phyloP scores from a whole-genome alignment of 2,329 filamentous ascomycete genomes.

The Claviceps quebecensis region DNA sequence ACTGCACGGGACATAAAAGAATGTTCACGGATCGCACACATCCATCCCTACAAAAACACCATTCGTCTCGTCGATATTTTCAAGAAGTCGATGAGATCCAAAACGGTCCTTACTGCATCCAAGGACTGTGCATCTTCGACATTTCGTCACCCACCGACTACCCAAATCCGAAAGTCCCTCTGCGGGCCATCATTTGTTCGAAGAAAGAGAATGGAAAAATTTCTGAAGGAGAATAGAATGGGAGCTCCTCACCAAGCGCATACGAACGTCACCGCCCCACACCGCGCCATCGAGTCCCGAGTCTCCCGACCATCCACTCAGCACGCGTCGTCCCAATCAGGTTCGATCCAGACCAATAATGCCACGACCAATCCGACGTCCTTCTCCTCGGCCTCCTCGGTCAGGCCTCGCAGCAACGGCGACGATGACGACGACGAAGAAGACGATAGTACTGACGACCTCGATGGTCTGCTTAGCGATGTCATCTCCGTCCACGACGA shows the following conservation, averaged over 20 bases:
- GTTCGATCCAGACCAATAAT: background rate
- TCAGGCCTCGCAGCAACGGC: background rate
- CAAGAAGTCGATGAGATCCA: no score
- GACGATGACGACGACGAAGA: background rate
- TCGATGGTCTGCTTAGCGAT: background rate
- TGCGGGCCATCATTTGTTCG: no score
- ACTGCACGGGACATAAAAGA: no score
- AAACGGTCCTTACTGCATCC: no score
- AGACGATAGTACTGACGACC: background rate
- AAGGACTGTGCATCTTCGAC: no score
- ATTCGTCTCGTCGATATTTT: no score
- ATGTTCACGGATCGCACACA: no score
- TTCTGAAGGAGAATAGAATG: background rate
- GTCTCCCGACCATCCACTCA: background rate
- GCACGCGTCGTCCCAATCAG: background rate
- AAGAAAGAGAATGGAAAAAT: no score
- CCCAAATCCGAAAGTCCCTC: no score
- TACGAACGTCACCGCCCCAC: background rate
- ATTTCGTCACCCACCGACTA: no score
- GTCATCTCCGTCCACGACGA: slow-evolving; percentile 8
- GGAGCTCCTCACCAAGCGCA: background rate
- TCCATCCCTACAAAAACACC: no score
- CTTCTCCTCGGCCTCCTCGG: background rate
- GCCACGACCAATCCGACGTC: background rate
- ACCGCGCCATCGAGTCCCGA: background rate